Evolutionary conservation across 1,139 yeast genomes (phyloP).

Genomic region (Kodamaea suecica): DNA sequence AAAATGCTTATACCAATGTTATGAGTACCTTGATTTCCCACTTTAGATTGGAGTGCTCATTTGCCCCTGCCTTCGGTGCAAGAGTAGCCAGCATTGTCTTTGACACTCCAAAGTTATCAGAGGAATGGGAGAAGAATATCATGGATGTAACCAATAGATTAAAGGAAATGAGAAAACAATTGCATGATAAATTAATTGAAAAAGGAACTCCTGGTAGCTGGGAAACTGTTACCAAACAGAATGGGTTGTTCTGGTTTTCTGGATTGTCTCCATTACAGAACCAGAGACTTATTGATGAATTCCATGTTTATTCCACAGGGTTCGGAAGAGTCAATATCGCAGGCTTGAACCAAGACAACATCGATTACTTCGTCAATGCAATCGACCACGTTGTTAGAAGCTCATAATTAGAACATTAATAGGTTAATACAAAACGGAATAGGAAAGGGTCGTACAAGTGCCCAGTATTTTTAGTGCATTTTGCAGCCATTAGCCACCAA

Average conservation of each 20-base stretch:
- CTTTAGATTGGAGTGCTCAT: slow-evolving; percentile 40
- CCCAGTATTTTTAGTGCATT: too few species aligned
- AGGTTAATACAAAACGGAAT: too few species aligned
- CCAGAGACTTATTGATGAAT: slow-evolving; percentile 27
- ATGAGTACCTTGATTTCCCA: slow-evolving; percentile 26
- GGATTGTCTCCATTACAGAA: slow-evolving; percentile 37
- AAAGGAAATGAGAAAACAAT: slow-evolving; percentile 25
- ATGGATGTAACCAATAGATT: slow-evolving; percentile 28
- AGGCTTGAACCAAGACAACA: slow-evolving; percentile 36
- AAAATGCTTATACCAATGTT: slow-evolving; percentile 19
- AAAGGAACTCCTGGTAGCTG: slow-evolving; percentile 44
- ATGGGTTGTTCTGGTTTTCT: slow-evolving; percentile 45
- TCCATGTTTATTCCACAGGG: slow-evolving; percentile 36
- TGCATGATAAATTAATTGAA: slow-evolving; percentile 26
- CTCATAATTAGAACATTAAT: background rate
- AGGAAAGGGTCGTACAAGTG: too few species aligned
- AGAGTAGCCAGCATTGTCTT: slow-evolving; percentile 34
- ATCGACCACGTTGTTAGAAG: slow-evolving; percentile 39
- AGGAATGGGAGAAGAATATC: slow-evolving; percentile 38
- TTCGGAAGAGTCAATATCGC: slow-evolving; percentile 46
- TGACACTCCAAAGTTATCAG: slow-evolving; percentile 22
- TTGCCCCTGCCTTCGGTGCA: slow-evolving; percentile 49
- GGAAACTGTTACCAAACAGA: slow-evolving; percentile 35
- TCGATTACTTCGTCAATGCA: slow-evolving; percentile 34
- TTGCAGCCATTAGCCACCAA: background rate